Conservation (phyloP, 1,139 yeast genomes). For the Kodamaea ohmeri region DNA sequence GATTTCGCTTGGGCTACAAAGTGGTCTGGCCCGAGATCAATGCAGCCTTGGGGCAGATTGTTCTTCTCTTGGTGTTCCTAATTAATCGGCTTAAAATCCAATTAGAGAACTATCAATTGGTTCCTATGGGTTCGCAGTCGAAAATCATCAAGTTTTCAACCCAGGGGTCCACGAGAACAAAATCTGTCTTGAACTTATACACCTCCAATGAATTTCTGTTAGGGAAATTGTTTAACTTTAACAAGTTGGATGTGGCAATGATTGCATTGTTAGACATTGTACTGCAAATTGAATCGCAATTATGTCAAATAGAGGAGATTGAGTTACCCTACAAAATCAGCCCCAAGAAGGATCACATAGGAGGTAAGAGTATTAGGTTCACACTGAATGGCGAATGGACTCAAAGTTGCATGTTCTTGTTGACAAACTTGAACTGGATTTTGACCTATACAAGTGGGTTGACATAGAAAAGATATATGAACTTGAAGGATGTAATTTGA, state of each 20-base stretch:
- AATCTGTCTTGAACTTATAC: slow-evolving; percentile 46
- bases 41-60: slow-evolving; percentile 87
- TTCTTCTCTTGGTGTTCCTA: slow-evolving; percentile 66
- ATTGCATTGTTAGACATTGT: slow-evolving; percentile 67
- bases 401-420: slow-evolving; percentile 74
- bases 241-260: slow-evolving; percentile 73
- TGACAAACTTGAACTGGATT: slow-evolving; percentile 67
- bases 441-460: slow-evolving; percentile 37
- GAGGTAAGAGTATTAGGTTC: slow-evolving; percentile 71
- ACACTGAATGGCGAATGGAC: slow-evolving; percentile 87
- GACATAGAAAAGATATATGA: too few relatives aligned
- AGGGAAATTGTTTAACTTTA: slow-evolving; percentile 67
- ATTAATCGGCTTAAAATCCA: slow-evolving; percentile 54
- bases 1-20: slow-evolving; percentile 68
- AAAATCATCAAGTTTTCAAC: slow-evolving; percentile 55
- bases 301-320: slow-evolving; percentile 52
- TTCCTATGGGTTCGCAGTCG: slow-evolving; percentile 86
- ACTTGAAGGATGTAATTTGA: too few relatives aligned
- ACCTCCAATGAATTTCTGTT: slow-evolving; percentile 67
- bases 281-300: slow-evolving; percentile 51
- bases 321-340: slow-evolving; percentile 67
- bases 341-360: slow-evolving; percentile 58
- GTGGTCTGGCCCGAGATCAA: slow-evolving; percentile 91
- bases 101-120: slow-evolving; percentile 58
- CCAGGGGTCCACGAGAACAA: slow-evolving; percentile 13